These are phyloP conservation scores for Ceratocystis smalleyi DNA, from an alignment of 2,329 filamentous ascomycete genomes.

Conservation along the genomic window DNA sequence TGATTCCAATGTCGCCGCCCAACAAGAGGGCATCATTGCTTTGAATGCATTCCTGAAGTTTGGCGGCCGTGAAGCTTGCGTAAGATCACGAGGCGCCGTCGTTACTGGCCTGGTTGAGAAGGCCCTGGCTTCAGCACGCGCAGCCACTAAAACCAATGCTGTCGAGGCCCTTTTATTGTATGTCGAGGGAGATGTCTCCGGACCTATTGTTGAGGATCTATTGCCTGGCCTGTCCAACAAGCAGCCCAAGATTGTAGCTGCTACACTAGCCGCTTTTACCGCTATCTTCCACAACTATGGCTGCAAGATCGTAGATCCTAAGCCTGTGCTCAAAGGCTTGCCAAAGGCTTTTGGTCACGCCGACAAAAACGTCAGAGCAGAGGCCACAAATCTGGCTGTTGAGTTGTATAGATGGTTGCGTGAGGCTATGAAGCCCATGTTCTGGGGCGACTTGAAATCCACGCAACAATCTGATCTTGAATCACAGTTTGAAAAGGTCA, in stretches of 20 bases:
- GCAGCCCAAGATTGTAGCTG: constrained; percentile 70
- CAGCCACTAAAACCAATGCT: constrained; percentile 73
- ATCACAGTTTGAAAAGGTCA: constrained; percentile 83
- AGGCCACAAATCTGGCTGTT: constrained; percentile 78
- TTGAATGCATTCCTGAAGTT: constrained; percentile 88
- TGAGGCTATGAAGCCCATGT: constrained; percentile 95
- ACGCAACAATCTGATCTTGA: constrained; percentile 92
- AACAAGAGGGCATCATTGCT: constrained; percentile 78
- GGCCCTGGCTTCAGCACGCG: constrained; percentile 71
- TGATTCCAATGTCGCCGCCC: constrained; percentile 92
- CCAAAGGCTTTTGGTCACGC: constrained; percentile 90
- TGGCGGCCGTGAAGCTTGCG: constrained; percentile 62
- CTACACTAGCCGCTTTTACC: constrained; percentile 58
- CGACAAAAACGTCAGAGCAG: constrained; percentile 93
- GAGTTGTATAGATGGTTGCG: constrained; percentile 95
- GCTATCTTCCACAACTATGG: constrained; percentile 87
- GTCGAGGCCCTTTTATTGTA: constrained; percentile 77
- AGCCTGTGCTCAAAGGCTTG: constrained; percentile 71
- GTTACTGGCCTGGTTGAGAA: constrained; percentile 78
- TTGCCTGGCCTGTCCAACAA: constrained; percentile 73
- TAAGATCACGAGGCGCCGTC: constrained; percentile 60
- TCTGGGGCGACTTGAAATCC: constrained; percentile 89
- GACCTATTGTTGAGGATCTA: constrained; percentile 78
- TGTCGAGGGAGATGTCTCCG: constrained; percentile 74
- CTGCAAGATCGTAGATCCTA: constrained; percentile 85